Evolutionary conservation across 352 stramenopile genomes (phyloP).

Genomic region (Peronospora destructor): DNA sequence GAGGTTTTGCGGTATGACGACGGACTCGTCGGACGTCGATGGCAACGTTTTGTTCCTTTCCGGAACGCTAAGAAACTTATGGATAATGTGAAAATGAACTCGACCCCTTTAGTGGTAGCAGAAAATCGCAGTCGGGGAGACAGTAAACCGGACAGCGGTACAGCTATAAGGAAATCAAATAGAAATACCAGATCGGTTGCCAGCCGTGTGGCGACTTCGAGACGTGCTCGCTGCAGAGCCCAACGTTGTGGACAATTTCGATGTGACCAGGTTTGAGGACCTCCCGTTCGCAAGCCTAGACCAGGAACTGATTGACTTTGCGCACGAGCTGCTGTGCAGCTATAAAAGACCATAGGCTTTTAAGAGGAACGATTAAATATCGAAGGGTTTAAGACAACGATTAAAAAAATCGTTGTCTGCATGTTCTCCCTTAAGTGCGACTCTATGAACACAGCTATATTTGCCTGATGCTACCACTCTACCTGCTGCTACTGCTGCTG

Average conservation of each 20-base stretch:
- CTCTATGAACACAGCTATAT: neutral
- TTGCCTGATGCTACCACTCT: conserved; percentile 15
- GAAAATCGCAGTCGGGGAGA: neutral
- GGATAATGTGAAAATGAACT: too few relatives aligned
- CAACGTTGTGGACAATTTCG: conserved; percentile 32
- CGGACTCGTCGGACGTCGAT: too few relatives aligned
- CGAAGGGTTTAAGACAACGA: too few relatives aligned
- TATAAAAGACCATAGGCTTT: neutral
- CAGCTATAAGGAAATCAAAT: conserved; percentile 34
- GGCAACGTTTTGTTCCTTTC: too few relatives aligned
- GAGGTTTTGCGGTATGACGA: too few relatives aligned
- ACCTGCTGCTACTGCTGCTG: conserved; percentile 11
- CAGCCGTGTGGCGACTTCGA: too few relatives aligned
- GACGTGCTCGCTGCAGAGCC: conserved; percentile 17
- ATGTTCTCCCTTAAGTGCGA: conserved; percentile 17
- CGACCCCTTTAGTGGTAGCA: too few relatives aligned
- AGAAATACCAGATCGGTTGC: conserved; percentile 33
- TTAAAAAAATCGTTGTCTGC: neutral
- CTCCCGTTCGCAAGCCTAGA: conserved; percentile 40
- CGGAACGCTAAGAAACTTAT: too few relatives aligned
- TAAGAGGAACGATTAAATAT: too few relatives aligned
- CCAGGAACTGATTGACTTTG: conserved; percentile 43
- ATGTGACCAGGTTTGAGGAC: conserved; percentile 36
- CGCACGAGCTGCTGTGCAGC: conserved; percentile 32
- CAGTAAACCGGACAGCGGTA: conserved; percentile 16